phyloP scores from a whole-genome alignment of 768 basidiomycete genomes.

The Amanita jacksonii region DNA sequence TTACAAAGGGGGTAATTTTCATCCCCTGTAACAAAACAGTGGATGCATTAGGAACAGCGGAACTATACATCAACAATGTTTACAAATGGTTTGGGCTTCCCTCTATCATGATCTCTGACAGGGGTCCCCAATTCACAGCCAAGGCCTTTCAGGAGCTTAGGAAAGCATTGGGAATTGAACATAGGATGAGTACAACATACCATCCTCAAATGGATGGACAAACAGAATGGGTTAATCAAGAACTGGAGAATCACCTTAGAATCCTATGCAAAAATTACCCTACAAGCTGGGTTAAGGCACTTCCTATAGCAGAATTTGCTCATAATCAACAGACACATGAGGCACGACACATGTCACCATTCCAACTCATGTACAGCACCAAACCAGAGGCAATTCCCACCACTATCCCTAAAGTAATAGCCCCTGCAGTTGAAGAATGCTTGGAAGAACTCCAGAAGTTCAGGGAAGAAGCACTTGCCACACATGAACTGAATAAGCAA shows the following conservation, averaged over 20 bases:
- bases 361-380: too few relatives aligned
- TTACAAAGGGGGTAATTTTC: conserved; percentile 7
- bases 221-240: background rate
- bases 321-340: background rate
- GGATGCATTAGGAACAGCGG: background rate
- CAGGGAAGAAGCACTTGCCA: too few relatives aligned
- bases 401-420: too few relatives aligned
- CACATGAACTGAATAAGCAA: too few relatives aligned
- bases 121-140: conserved; percentile 12
- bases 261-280: background rate
- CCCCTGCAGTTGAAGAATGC: too few relatives aligned
- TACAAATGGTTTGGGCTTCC: conserved; percentile 4
- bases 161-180: conserved; percentile 7
- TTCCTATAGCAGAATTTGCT: background rate
- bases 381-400: background rate
- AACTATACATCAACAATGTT: conserved; percentile 1
- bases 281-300: background rate
- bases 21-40: conserved; percentile 3
- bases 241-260: background rate
- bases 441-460: too few relatives aligned
- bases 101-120: conserved; percentile 11
- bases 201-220: background rate
- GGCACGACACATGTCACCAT: too few relatives aligned
- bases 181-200: background rate
- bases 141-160: conserved; percentile 4